Conservation (phyloP, 495 filamentous ascomycete species). For the Copromyces sp. region DNA sequence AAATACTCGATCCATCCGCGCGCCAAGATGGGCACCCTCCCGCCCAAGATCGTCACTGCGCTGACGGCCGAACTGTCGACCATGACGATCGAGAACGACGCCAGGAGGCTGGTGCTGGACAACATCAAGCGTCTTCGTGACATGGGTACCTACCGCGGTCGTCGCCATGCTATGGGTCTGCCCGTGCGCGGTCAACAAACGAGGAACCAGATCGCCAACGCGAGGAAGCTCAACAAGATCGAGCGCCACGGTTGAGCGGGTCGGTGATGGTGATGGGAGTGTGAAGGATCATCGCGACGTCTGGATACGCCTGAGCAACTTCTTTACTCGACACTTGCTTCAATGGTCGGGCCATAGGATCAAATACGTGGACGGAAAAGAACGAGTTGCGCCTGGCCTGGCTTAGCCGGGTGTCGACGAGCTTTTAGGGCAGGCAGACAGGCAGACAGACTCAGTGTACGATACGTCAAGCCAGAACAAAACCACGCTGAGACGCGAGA, state of each 20-base stretch:
- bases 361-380: neutral
- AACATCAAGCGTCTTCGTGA: constrained; percentile 82
- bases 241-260: constrained; percentile 48
- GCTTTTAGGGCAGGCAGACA: neutral
- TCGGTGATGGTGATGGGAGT: neutral
- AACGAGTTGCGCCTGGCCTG: neutral
- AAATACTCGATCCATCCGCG: constrained; percentile 77
- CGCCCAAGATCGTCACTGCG: constrained; percentile 60
- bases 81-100: constrained; percentile 91
- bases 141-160: constrained; percentile 83
- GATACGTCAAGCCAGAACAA: constrained; percentile 6
- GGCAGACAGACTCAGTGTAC: constrained; percentile 5
- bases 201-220: constrained; percentile 69
- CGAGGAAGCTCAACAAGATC: constrained; percentile 69
- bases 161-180: constrained; percentile 80
- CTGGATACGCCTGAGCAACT: neutral
- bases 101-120: constrained; percentile 62
- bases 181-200: constrained; percentile 85
- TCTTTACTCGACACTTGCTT: neutral
- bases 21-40: constrained; percentile 61
- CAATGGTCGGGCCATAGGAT: neutral
- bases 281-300: neutral
- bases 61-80: constrained; percentile 75
- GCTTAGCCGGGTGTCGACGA: neutral
- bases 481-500: neutral